phyloP scores from a whole-genome alignment of 2,329 filamentous ascomycete genomes.

The Ophiobolus disseminans region DNA sequence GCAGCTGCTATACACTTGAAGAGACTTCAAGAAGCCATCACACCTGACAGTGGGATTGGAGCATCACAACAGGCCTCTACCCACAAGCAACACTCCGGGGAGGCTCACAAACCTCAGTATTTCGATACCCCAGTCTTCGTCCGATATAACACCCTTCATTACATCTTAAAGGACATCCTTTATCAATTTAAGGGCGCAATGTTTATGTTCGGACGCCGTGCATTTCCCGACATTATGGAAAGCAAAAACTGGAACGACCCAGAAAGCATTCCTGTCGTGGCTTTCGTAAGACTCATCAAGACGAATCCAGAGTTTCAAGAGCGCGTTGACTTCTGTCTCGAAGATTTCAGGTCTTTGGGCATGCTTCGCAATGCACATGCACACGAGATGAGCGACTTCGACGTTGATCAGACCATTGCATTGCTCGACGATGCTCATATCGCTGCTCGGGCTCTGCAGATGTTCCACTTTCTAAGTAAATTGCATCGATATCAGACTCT shows the following conservation, averaged over 20 bases:
- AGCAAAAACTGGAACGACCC: not conserved
- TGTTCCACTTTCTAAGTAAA: not conserved
- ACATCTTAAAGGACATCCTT: not conserved
- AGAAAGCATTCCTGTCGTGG: not conserved
- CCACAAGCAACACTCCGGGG: too few species aligned
- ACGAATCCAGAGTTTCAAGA: not conserved
- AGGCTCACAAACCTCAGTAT: too few species aligned
- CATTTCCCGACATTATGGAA: not conserved
- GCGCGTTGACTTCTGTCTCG: not conserved
- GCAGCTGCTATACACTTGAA: not conserved
- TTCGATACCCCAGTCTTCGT: not conserved
- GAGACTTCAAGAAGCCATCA: not conserved
- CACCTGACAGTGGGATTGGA: not conserved
- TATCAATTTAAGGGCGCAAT: not conserved
- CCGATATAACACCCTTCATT: not conserved
- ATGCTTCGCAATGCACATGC: conserved; percentile 5
- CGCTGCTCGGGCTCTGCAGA: not conserved
- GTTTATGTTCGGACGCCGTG: conserved; percentile 1
- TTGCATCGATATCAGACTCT: not conserved
- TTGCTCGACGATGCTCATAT: conserved; percentile 1
- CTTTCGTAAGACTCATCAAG: not conserved
- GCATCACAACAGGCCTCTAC: not conserved
- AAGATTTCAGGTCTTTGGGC: conserved; percentile 1
- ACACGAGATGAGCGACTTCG: not conserved
- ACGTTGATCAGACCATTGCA: not conserved